Base-by-base conservation (phyloP, 768 basidiomycete species). In the Pulveroboletus sp. region DNA sequence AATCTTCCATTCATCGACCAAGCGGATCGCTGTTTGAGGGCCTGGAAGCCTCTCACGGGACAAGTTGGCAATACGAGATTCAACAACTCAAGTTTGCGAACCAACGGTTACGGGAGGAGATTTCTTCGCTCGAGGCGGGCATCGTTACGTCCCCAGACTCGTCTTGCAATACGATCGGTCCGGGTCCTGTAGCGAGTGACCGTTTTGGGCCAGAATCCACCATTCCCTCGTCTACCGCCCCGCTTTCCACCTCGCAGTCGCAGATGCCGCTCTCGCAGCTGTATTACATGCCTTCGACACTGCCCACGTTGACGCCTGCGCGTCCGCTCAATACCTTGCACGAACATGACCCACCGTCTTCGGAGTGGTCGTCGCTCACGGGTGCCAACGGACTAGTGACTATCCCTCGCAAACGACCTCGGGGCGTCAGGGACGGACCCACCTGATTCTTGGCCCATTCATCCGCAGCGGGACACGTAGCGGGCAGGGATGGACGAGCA, bases 51-150 rank as follows among this genome's bases (percentile, higher is more conserved):
- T 66, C 69, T 13, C 72, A 85, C 5, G 84, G 80, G 11, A 85
- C 85, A 27, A 91, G 89, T 55, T 97, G 94, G 93, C 93, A 95
- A 70, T 95, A 92, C 57, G 90, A 93, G 70, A 73, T 94, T 40
- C 86, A 91, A 69, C 89, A 93, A 66, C 73, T 94, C 55, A 77
- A 82, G 61, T 83, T 84, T 58, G 74, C 77, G 44, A 92, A 91
- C 60, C 74, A 81, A 66, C 68, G 81, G 51, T 54, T 91, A 47
- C 65, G 65, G 43, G 85, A 86, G 39, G 86, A 90, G 59, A 52
- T 83, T 24, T 63, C 62, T 20, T 63, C 59, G 16, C 65, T 79
- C 12, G 77, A 77, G 37, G 40, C 47, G 17, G 37, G 39, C 29
- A 44, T n/a, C 9, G 41, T 20, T 7, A 19, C 35, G 25, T 23